Base-by-base conservation (phyloP, 352 stramenopile species). In the Phytophthora europaea region DNA sequence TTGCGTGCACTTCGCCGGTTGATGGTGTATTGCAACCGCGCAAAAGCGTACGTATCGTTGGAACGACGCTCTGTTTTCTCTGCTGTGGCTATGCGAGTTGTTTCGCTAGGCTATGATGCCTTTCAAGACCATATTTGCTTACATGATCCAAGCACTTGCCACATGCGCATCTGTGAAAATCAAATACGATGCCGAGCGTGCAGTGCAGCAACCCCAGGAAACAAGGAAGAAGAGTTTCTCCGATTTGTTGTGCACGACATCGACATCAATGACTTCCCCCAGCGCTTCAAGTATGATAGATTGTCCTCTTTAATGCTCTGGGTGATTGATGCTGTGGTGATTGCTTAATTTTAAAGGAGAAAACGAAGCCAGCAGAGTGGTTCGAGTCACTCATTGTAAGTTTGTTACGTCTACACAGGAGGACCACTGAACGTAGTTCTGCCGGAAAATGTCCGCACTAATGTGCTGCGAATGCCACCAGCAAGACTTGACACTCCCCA, bases 1-100 rank as follows among this genome's bases (percentile, higher is more conserved):
- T 66, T 94, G 6, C 28, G 73, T 51, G 73, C 73, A 15, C 61
- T 94, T 5, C 64, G 72, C 6, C 33, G 50, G 3, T 55, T 92
- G 16, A 86, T 91, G 75, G n/a, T 72, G 7, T 52, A 76, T 8
- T 48, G 79, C 51, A 52, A 68, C 23, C 57, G 18, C 0, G 61
- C 75, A 12, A 76, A 53, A 53, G 75, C 72, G 12, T 61, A 84
- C 10, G 69, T 92, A 2, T 64, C 83, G 2, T 59, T 77, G 36
- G 86, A 94, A 67, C 79, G 63, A 23, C 84, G 86, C 31, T 57
- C 76, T 2, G 78, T 94, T n/a, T 94, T 94, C 45, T 91, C 87
- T 4, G 81, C 74, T 6, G 45, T 70, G 36, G 82, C 72, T 6
- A 73, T 91, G 73, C 76, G 61, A 48, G 65, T 83, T 50, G 76